A percentile compares a stretch with the other conserved stretches of the same genome.
Evolutionary conservation across 2,329 filamentous ascomycete species (phyloP).

Genomic region (Ascochyta fabae): DNA sequence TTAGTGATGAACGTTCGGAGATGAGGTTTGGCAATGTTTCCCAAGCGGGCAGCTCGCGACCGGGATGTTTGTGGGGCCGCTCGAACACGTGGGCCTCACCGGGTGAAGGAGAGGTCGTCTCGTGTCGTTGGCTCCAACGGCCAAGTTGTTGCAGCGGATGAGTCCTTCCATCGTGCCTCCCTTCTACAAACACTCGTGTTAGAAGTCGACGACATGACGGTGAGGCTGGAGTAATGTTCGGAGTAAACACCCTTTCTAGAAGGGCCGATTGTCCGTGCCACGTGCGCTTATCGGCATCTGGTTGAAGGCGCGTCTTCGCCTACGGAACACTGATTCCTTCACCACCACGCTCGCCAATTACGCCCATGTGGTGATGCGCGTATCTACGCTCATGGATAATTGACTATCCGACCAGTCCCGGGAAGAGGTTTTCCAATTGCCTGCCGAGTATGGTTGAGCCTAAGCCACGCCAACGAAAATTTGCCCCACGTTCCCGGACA

Average conservation of each 20-base stretch:
- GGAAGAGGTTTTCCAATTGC: constrained; percentile 10
- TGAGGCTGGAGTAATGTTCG: constrained; percentile 8
- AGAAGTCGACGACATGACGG: neutral
- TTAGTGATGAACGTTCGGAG: constrained; percentile 22
- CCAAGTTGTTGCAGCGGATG: neutral
- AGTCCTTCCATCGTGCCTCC: constrained; percentile 7
- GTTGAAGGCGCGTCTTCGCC: constrained; percentile 11
- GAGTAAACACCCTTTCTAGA: constrained; percentile 3
- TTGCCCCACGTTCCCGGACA: constrained; percentile 45
- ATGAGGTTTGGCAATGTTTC: constrained; percentile 33
- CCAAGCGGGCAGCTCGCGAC: constrained; percentile 25
- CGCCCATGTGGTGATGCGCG: constrained; percentile 6
- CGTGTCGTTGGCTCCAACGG: constrained; percentile 1
- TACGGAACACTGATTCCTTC: constrained; percentile 8
- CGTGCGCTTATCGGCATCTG: constrained; percentile 16
- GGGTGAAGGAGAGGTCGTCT: constrained; percentile 16
- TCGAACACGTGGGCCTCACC: constrained; percentile 25
- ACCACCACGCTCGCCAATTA: constrained; percentile 12
- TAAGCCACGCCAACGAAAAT: constrained; percentile 45
- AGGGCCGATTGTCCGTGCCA: constrained; percentile 14
- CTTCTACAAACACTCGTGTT: neutral
- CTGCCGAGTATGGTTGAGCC: constrained; percentile 40
- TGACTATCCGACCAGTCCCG: constrained; percentile 18
- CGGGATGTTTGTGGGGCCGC: constrained; percentile 16
- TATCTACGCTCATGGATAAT: constrained; percentile 13